Percentiles rank a stretch among this genome's conserved stretches.
Evolutionary conservation across 257 asterid species (phyloP).

Genomic region (Solanum acaule): DNA sequence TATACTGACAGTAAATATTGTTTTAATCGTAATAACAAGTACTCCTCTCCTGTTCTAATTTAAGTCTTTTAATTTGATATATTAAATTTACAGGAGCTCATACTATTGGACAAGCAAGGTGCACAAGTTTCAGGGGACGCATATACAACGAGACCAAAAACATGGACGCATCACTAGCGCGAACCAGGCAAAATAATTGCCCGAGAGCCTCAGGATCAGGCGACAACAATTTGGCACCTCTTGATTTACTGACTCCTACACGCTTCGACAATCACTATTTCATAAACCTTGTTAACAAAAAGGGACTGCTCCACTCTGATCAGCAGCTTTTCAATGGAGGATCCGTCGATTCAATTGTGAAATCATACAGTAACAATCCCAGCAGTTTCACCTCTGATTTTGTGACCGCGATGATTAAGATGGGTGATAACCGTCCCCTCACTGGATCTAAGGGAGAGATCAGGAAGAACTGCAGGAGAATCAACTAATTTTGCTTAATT

Average conservation of each 20-base stretch:
- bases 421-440: conserved; percentile 77
- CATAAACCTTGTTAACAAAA: conserved; percentile 40
- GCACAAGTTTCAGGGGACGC: conserved; percentile 72
- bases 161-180: conserved; percentile 46
- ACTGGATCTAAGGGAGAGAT: conserved; percentile 72
- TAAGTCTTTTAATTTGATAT: too few relatives aligned
- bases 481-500: conserved; percentile 13
- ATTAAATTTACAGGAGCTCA: conserved; percentile 43
- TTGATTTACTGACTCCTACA: conserved; percentile 56
- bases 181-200: conserved; percentile 40
- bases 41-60: background rate
- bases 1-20: background rate
- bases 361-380: conserved; percentile 21
- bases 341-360: conserved; percentile 46
- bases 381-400: conserved; percentile 44
- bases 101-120: conserved; percentile 85
- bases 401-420: conserved; percentile 53
- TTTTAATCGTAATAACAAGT: background rate
- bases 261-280: conserved; percentile 62
- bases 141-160: conserved; percentile 61
- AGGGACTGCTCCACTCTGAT: conserved; percentile 88
- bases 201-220: conserved; percentile 51
- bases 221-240: conserved; percentile 81
- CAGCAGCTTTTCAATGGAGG: conserved; percentile 73
- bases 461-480: conserved; percentile 70